Evolutionary conservation across 176 grass and related monocot genomes (phyloP).

Genomic region (Echinochloa phyllopogon): DNA sequence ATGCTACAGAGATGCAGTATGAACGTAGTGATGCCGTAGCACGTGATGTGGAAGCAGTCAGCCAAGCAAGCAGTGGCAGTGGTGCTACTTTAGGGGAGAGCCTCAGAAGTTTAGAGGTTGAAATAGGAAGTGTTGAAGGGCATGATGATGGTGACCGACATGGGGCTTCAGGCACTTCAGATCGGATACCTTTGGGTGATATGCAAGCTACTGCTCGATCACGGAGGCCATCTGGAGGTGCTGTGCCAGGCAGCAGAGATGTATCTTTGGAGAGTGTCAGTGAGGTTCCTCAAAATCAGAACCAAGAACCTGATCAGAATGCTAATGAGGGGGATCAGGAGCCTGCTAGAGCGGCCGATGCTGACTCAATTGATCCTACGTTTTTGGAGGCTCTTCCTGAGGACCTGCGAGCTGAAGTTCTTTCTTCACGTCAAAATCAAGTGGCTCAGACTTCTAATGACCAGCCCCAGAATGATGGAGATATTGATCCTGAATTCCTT

Average conservation of each 20-base stretch:
- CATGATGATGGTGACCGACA: constrained; percentile 94
- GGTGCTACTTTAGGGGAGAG: constrained; percentile 95
- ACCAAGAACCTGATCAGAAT: constrained; percentile 70
- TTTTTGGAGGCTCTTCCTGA: constrained; percentile 99
- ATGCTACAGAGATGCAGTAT: constrained; percentile 87
- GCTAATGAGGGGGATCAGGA: constrained; percentile 58
- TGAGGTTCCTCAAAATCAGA: constrained; percentile 72
- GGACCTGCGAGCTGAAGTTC: constrained; percentile 90
- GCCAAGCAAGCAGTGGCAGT: constrained; percentile 98
- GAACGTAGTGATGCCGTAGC: constrained; percentile 71
- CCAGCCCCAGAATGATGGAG: constrained; percentile 72
- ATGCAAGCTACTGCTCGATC: constrained; percentile 54
- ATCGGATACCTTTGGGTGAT: constrained; percentile 70
- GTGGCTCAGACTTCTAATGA: constrained; percentile 77
- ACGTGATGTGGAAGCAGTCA: constrained; percentile 90
- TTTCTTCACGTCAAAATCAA: constrained; percentile 97
- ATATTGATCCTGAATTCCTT: constrained; percentile 99
- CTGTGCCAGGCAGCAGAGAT: constrained; percentile 57
- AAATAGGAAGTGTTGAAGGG: constrained; percentile 97
- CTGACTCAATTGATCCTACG: constrained; percentile 90
- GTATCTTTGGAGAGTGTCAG: constrained; percentile 81
- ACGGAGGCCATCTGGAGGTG: constrained; percentile 66
- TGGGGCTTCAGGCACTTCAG: constrained; percentile 61
- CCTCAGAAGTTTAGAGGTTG: constrained; percentile 95
- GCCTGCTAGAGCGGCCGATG: constrained; percentile 51